These are phyloP conservation scores for Sodiomyces alkalinus DNA, from an alignment of 2,329 filamentous ascomycete genomes.

Conservation along the genomic window DNA sequence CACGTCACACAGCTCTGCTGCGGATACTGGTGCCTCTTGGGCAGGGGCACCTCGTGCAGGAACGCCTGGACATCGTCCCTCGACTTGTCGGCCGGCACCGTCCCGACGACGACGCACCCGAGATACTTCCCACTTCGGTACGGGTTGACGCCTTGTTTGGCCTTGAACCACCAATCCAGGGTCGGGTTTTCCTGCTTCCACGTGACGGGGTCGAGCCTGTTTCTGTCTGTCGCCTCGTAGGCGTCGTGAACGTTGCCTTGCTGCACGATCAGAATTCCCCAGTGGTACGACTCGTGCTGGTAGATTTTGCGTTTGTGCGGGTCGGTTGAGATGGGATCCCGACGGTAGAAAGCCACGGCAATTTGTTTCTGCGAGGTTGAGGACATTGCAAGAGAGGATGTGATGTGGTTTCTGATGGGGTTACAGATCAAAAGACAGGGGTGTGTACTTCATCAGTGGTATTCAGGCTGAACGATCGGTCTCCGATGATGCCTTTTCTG, in stretches of 20 bases:
- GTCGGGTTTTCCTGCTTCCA: constrained; percentile 16
- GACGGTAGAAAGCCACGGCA: constrained; percentile 13
- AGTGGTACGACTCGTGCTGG: constrained; percentile 16
- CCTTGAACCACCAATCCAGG: constrained; percentile 17
- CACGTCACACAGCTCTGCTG: constrained; percentile 21
- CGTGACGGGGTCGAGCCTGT: constrained; percentile 14
- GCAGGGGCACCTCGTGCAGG: constrained; percentile 12
- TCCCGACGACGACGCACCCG: constrained; percentile 13
- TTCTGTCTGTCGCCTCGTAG: constrained; percentile 16
- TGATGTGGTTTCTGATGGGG: background rate
- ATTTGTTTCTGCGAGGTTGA: too few relatives aligned
- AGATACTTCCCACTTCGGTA: constrained; percentile 11
- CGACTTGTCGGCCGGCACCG: constrained; percentile 8
- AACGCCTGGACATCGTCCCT: constrained; percentile 9
- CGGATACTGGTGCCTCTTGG: constrained; percentile 15
- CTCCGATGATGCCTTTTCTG: background rate
- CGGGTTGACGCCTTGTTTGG: constrained; percentile 8
- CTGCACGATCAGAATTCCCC: constrained; percentile 14
- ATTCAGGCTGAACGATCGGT: background rate
- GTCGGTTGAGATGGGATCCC: constrained; percentile 13
- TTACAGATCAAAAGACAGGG: background rate
- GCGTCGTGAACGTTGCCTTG: background rate
- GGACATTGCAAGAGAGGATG: too few relatives aligned
- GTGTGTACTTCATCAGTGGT: background rate
- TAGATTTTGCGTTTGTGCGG: constrained; percentile 11